phyloP scores from a whole-genome alignment of 352 stramenopile genomes.

The Phytopythium aichiense region DNA sequence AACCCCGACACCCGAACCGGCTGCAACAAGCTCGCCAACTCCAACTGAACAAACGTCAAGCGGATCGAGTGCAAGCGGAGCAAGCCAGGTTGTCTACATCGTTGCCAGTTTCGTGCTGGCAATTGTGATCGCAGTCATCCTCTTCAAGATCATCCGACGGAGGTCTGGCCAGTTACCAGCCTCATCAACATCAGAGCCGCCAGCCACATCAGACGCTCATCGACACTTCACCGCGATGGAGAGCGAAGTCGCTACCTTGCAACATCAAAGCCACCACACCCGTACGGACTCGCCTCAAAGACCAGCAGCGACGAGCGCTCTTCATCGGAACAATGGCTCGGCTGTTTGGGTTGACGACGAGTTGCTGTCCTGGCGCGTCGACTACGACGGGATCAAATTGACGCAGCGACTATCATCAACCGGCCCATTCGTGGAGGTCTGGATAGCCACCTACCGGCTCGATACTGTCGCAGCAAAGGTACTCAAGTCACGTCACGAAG shows the following conservation, averaged over 20 bases:
- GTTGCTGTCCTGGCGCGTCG: conserved; percentile 33
- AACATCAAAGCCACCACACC: background rate
- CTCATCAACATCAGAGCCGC: background rate
- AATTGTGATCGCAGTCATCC: conserved; percentile 18
- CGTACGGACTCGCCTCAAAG: background rate
- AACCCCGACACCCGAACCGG: background rate
- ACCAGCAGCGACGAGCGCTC: background rate
- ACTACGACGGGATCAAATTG: conserved; percentile 25
- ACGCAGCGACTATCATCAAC: conserved; percentile 16
- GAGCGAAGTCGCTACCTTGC: background rate
- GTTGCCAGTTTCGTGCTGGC: conserved; percentile 32
- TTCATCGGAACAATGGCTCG: conserved; percentile 2
- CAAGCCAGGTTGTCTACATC: conserved; percentile 29
- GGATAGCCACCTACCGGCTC: conserved; percentile 33
- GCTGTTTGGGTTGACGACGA: conserved; percentile 34
- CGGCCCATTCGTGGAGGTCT: conserved; percentile 34
- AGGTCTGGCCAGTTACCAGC: too few relatives aligned
- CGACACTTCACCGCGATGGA: conserved; percentile 1
- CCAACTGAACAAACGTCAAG: background rate
- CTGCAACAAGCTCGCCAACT: background rate
- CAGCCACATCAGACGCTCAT: background rate
- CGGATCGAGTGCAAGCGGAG: conserved; percentile 1
- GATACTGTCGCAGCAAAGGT: conserved; percentile 37
- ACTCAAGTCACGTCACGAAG: conserved; percentile 21
- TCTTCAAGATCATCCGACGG: conserved; percentile 9